Conservation (phyloP, 441 rosid species). For the Lagerstroemia fauriei region DNA sequence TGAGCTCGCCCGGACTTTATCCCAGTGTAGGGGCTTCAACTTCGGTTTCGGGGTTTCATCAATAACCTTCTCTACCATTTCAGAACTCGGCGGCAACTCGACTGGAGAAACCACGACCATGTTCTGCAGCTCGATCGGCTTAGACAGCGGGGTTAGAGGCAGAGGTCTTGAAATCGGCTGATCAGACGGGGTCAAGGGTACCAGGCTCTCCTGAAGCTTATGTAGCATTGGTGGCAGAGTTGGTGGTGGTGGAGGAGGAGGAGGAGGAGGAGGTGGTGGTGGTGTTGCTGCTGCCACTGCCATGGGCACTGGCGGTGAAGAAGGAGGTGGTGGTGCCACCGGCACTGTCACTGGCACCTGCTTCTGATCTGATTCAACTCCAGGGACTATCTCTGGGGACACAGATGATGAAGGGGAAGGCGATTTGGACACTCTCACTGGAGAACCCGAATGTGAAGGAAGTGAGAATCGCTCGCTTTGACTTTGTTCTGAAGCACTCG, state of each 20-base stretch:
- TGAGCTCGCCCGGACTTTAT: slow-evolving; percentile 97
- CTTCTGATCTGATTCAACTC: background rate
- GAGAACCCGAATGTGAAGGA: background rate
- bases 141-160: slow-evolving; percentile 61
- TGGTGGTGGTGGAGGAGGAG: slow-evolving; percentile 47
- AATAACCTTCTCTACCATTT: slow-evolving; percentile 41
- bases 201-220: slow-evolving; percentile 32
- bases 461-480: slow-evolving; percentile 17
- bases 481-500: slow-evolving; percentile 36
- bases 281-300: slow-evolving; percentile 18
- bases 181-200: slow-evolving; percentile 37
- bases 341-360: background rate
- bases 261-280: slow-evolving; percentile 6
- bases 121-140: slow-evolving; percentile 71
- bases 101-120: slow-evolving; percentile 43
- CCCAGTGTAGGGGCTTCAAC: slow-evolving; percentile 95
- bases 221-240: slow-evolving; percentile 34
- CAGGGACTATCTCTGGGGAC: background rate
- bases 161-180: slow-evolving; percentile 58
- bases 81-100: slow-evolving; percentile 45
- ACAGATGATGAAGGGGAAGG: background rate
- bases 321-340: too few species aligned
- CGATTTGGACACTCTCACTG: background rate
- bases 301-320: background rate
- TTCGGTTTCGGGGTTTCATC: slow-evolving; percentile 67